A percentile compares a stretch with the other conserved stretches of the same genome.
These are phyloP conservation scores for Umbelopsis vinacea DNA, from an alignment of 192 early-diverging fungal genomes.

Conservation along the genomic window DNA sequence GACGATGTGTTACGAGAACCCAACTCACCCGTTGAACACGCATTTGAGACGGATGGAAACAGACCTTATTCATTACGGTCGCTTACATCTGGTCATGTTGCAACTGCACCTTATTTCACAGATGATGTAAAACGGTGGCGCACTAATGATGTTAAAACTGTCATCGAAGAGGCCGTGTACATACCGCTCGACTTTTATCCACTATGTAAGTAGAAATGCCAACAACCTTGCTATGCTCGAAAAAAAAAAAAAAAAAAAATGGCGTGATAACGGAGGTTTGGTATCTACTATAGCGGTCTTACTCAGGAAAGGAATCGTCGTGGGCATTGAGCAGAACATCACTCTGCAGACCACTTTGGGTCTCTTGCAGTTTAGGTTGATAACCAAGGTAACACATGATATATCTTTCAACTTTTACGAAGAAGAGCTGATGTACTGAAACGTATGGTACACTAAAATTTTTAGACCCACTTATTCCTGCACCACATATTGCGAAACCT, in stretches of 20 bases:
- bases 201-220: constrained; percentile 54
- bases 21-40: not conserved
- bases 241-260: not conserved
- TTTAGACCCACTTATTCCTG: constrained; percentile 78
- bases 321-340: constrained; percentile 76
- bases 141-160: constrained; percentile 19
- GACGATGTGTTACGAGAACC: not conserved
- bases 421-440: not conserved
- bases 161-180: constrained; percentile 45
- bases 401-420: not conserved
- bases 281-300: constrained; percentile 60
- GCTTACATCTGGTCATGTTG: constrained; percentile 2
- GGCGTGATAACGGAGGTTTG: not conserved
- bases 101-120: constrained; percentile 4
- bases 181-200: constrained; percentile 80
- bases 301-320: constrained; percentile 71
- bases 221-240: not conserved
- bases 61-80: constrained; percentile 1
- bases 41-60: not conserved
- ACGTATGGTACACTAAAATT: not conserved
- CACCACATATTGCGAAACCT: constrained; percentile 69
- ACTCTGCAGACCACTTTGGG: constrained; percentile 59
- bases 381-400: constrained; percentile 62
- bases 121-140: constrained; percentile 28
- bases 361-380: constrained; percentile 62